A percentile compares a stretch with the other conserved stretches of the same genome.
These are phyloP conservation scores for Ceratocystis cubensis DNA, from an alignment of 2,329 filamentous ascomycete genomes.

Conservation along the genomic window DNA sequence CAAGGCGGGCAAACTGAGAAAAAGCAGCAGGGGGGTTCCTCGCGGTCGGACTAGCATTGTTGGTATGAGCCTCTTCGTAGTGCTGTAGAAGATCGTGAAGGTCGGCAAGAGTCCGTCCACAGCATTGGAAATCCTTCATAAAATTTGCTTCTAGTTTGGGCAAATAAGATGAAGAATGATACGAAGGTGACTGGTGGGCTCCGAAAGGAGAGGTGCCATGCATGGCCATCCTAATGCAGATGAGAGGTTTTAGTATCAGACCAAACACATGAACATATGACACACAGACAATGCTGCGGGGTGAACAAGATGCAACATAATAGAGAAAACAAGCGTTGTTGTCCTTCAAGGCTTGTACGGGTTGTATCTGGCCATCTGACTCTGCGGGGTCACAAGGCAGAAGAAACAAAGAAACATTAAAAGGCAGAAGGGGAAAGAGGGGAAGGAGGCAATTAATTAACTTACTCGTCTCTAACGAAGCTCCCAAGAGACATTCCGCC, in stretches of 20 bases:
- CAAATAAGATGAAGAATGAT: slow-evolving; percentile 90
- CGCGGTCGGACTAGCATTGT: slow-evolving; percentile 38
- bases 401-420: slow-evolving; percentile 8
- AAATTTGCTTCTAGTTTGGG: slow-evolving; percentile 95
- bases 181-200: slow-evolving; percentile 78
- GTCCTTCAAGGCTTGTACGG: background rate
- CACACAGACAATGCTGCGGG: slow-evolving; percentile 10
- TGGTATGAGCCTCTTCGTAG: slow-evolving; percentile 88
- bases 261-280: slow-evolving; percentile 1
- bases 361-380: background rate
- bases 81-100: slow-evolving; percentile 92
- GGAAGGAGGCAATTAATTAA: slow-evolving; percentile 22
- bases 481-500: slow-evolving; percentile 91
- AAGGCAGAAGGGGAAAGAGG: background rate
- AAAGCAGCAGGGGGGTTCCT: slow-evolving; percentile 31
- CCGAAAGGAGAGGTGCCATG: slow-evolving; percentile 83
- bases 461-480: slow-evolving; percentile 97
- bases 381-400: background rate
- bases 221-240: slow-evolving; percentile 66
- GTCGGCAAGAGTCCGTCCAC: slow-evolving; percentile 75
- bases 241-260: slow-evolving; percentile 23
- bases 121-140: slow-evolving; percentile 95
- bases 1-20: slow-evolving; percentile 29
- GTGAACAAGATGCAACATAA: slow-evolving; percentile 1
- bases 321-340: background rate